A percentile compares a stretch with the other conserved stretches of the same genome.
Evolutionary conservation across 441 rosid genomes (phyloP).

Genomic region (Pelargonium citronellum): DNA sequence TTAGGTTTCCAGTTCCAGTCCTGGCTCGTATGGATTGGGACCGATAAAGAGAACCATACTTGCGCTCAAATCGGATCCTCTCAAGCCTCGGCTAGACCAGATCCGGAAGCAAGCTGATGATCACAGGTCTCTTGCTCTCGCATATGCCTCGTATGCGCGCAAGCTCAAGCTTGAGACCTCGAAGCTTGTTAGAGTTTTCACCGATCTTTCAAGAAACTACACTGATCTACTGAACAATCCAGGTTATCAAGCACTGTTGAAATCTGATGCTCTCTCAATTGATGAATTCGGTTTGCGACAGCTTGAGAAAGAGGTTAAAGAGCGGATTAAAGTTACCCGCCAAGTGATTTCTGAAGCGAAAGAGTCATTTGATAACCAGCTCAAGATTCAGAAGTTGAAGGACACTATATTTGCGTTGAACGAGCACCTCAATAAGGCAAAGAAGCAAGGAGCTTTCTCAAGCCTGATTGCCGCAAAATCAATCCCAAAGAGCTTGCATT

Average conservation of each 20-base stretch:
- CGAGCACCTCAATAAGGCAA: conserved; percentile 68
- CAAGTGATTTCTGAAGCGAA: conserved; percentile 81
- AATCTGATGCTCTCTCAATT: conserved; percentile 51
- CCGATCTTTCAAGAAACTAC: conserved; percentile 74
- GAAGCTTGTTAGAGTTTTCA: conserved; percentile 78
- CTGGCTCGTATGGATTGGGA: conserved; percentile 39
- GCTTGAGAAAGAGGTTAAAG: conserved; percentile 92
- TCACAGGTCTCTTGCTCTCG: conserved; percentile 64
- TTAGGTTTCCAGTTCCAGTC: too few relatives aligned
- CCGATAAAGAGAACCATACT: conserved; percentile 63
- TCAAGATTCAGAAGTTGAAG: conserved; percentile 86
- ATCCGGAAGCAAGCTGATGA: conserved; percentile 93
- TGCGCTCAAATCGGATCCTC: conserved; percentile 80
- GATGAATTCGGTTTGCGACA: conserved; percentile 64
- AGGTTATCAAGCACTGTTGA: conserved; percentile 42
- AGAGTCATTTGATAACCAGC: conserved; percentile 84
- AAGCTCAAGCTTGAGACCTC: conserved; percentile 93
- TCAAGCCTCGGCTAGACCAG: conserved; percentile 81
- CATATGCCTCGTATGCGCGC: conserved; percentile 87
- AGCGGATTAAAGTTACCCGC: conserved; percentile 78
- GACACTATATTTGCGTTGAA: conserved; percentile 81
- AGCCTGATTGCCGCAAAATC: conserved; percentile 79
- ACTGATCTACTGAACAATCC: conserved; percentile 79
- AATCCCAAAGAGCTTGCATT: conserved; percentile 80
- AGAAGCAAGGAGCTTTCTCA: conserved; percentile 76